These are phyloP conservation scores for Oidiodendron maius DNA, from an alignment of 495 filamentous ascomycete genomes.

Conservation along the genomic window DNA sequence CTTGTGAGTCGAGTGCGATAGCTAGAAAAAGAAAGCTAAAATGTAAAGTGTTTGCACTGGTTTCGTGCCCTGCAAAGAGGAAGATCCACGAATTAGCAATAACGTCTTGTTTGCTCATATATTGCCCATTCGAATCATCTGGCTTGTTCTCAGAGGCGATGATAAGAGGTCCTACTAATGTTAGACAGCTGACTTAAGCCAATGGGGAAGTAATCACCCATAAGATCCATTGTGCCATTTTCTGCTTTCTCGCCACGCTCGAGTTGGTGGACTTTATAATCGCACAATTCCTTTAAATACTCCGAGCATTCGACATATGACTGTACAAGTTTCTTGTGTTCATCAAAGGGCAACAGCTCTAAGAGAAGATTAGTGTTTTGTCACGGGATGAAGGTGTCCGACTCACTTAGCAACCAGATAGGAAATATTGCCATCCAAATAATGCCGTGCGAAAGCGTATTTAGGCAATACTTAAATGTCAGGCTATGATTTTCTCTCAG, in stretches of 20 bases:
- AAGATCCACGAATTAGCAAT: slow-evolving; percentile 68
- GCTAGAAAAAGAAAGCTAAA: slow-evolving; percentile 51
- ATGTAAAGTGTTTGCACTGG: slow-evolving; percentile 61
- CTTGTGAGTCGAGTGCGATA: slow-evolving; percentile 48
- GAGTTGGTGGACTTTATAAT: slow-evolving; percentile 9
- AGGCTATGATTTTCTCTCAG: slow-evolving; percentile 47
- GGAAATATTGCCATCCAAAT: slow-evolving; percentile 49
- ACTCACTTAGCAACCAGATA: slow-evolving; percentile 35
- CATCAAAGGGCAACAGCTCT: slow-evolving; percentile 14
- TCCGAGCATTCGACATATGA: slow-evolving; percentile 7
- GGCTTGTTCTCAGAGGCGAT: slow-evolving; percentile 9
- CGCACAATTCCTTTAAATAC: slow-evolving; percentile 17
- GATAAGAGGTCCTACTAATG: slow-evolving; percentile 5
- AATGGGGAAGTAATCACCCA: slow-evolving; percentile 1
- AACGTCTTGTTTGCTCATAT: slow-evolving; percentile 40
- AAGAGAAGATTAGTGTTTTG: background rate
- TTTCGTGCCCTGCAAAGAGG: slow-evolving; percentile 68
- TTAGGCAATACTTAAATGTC: slow-evolving; percentile 38
- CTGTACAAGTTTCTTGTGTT: slow-evolving; percentile 7
- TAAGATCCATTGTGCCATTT: slow-evolving; percentile 14
- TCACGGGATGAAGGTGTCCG: background rate
- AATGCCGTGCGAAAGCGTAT: slow-evolving; percentile 36
- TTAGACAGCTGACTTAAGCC: background rate
- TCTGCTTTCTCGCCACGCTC: slow-evolving; percentile 7
- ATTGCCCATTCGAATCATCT: slow-evolving; percentile 5